Evolutionary conservation across 495 filamentous ascomycete genomes (phyloP).

Genomic region (Xylaria scruposa): DNA sequence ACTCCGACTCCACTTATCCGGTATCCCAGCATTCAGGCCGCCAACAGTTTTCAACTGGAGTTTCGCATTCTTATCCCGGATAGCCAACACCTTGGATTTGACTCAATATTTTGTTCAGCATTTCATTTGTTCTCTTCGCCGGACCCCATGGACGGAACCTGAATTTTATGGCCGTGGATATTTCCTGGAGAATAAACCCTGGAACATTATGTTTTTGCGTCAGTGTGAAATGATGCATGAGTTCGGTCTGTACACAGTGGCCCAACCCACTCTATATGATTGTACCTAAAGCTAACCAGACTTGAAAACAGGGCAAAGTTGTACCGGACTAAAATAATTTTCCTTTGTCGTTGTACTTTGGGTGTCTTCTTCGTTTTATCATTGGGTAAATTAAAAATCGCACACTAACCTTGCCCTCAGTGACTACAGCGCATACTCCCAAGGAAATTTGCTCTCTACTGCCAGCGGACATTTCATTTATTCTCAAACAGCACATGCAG

Average conservation of each 20-base stretch:
- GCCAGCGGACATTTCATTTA: slow-evolving; percentile 59
- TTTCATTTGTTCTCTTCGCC: slow-evolving; percentile 30
- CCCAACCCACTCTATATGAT: slow-evolving; percentile 29
- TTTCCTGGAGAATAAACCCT: slow-evolving; percentile 1
- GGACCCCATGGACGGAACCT: not conserved
- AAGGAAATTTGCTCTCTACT: slow-evolving; percentile 55
- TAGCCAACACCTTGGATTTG: slow-evolving; percentile 26
- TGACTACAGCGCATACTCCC: slow-evolving; percentile 57
- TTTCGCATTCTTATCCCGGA: slow-evolving; percentile 8
- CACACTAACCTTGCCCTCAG: slow-evolving; percentile 59
- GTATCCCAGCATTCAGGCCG: not conserved
- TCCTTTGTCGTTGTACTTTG: slow-evolving; percentile 43
- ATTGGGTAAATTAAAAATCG: slow-evolving; percentile 48
- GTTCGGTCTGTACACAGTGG: slow-evolving; percentile 46
- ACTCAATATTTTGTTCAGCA: slow-evolving; percentile 27
- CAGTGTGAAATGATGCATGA: slow-evolving; percentile 33
- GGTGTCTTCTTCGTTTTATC: slow-evolving; percentile 40
- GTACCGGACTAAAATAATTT: slow-evolving; percentile 48
- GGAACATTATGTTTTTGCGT: slow-evolving; percentile 6
- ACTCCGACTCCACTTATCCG: not conserved
- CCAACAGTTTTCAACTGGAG: not conserved
- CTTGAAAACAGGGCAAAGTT: slow-evolving; percentile 54
- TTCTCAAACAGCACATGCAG: slow-evolving; percentile 61
- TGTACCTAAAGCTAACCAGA: slow-evolving; percentile 38
- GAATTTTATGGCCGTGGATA: slow-evolving; percentile 22